A percentile compares a stretch with the other conserved stretches of the same genome.
Conservation (phyloP, 768 basidiomycete genomes). For the Neoboletus magnificus region DNA sequence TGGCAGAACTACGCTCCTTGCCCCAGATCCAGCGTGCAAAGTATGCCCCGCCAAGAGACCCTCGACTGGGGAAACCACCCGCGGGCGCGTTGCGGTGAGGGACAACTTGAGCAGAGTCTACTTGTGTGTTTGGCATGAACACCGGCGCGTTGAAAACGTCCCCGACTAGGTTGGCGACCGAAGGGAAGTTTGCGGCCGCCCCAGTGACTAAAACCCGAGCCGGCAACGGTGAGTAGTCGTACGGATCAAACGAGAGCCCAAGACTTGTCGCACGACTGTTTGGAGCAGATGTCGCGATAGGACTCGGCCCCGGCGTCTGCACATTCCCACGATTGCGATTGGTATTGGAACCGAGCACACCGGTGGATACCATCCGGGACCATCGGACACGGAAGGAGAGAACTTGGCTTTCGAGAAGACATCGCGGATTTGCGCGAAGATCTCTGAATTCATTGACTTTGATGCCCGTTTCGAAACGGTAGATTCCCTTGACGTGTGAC, state of each 20-base stretch:
- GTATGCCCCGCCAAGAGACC: conserved; percentile 72
- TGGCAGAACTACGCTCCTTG: conserved; percentile 44
- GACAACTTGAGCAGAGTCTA: conserved; percentile 70
- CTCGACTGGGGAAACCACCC: conserved; percentile 63
- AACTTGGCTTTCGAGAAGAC: conserved; percentile 78
- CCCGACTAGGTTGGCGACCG: conserved; percentile 72
- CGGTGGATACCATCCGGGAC: conserved; percentile 68
- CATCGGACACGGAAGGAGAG: conserved; percentile 81
- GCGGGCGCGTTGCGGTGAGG: conserved; percentile 74
- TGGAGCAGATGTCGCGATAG: conserved; percentile 14
- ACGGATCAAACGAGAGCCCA: conserved; percentile 75
- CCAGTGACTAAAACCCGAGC: conserved; percentile 67
- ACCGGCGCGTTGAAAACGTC: conserved; percentile 84
- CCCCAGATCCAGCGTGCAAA: conserved; percentile 87
- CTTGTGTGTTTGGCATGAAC: conserved; percentile 68
- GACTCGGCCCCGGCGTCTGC: conserved; percentile 30
- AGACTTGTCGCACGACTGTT: conserved; percentile 39
- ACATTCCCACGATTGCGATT: conserved; percentile 33
- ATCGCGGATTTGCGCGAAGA: conserved; percentile 83
- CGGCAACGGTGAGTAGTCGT: conserved; percentile 66
- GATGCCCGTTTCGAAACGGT: conserved; percentile 83
- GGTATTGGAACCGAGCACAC: conserved; percentile 52
- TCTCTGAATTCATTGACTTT: conserved; percentile 88
- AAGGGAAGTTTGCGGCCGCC: conserved; percentile 81
- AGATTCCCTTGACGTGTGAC: conserved; percentile 80